Conservation (phyloP, 2,329 filamentous ascomycete species). For the Neofusicoccum laricinum region DNA sequence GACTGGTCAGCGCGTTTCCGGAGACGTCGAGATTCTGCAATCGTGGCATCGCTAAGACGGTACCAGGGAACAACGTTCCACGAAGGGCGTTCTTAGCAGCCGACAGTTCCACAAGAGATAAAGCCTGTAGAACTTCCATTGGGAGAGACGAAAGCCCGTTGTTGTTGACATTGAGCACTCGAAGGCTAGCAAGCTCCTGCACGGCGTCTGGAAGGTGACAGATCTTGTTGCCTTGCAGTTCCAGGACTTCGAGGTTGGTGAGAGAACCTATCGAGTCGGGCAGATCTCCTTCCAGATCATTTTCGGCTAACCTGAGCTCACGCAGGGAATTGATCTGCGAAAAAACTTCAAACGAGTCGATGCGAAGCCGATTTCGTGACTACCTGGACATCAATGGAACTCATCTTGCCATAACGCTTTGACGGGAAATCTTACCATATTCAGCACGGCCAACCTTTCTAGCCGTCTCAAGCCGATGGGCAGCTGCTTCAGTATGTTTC, state of each 20-base stretch:
- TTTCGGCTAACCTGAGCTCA: conserved; percentile 79
- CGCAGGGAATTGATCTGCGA: conserved; percentile 68
- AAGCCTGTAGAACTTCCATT: conserved; percentile 62
- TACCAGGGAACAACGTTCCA: conserved; percentile 66
- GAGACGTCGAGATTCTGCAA: conserved; percentile 77
- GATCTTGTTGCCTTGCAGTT: conserved; percentile 78
- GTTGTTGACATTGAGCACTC: conserved; percentile 68
- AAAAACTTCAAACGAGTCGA: conserved; percentile 69
- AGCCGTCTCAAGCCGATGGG: conserved; percentile 75
- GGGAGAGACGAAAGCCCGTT: conserved; percentile 73
- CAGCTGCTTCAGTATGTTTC: conserved; percentile 70
- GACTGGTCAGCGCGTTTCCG: conserved; percentile 64
- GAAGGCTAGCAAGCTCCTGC: conserved; percentile 65
- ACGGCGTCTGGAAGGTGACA: conserved; percentile 67
- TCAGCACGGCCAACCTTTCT: conserved; percentile 72
- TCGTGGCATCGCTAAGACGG: conserved; percentile 46
- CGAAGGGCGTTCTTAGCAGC: conserved; percentile 75
- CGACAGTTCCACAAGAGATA: conserved; percentile 71
- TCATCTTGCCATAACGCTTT: not conserved
- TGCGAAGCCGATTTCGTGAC: conserved; percentile 78
- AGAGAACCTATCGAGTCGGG: conserved; percentile 63
- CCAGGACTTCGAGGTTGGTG: conserved; percentile 70
- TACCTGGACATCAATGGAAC: conserved; percentile 31
- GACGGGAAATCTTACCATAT: conserved; percentile 58
- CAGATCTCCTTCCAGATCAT: conserved; percentile 59